Percentiles rank a stretch among this genome's conserved stretches.
Evolutionary conservation across 176 grass and related monocot genomes (phyloP).

Genomic region (Oryza rufipogon): DNA sequence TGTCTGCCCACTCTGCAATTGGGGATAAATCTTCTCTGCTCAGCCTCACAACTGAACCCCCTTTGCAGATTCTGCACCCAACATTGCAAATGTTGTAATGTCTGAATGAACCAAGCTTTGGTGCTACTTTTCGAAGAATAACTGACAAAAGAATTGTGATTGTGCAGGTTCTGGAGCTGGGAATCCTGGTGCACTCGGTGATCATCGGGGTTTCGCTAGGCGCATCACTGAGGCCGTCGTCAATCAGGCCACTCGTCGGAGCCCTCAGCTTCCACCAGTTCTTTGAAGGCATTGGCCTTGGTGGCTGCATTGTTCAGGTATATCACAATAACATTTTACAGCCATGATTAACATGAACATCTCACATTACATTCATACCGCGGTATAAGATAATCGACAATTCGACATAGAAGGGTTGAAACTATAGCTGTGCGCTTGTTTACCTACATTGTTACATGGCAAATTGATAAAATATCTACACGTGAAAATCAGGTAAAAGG

Average conservation of each 20-base stretch:
- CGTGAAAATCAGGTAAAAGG: conserved; percentile 21
- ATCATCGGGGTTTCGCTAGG: conserved; percentile 85
- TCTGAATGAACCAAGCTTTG: not conserved
- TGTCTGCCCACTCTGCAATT: conserved; percentile 19
- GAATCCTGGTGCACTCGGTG: conserved; percentile 90
- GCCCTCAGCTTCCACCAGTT: conserved; percentile 94
- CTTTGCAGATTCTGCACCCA: conserved; percentile 33
- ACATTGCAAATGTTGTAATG: conserved; percentile 7
- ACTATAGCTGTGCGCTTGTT: not conserved
- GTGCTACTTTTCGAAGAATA: not conserved
- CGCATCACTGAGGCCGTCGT: conserved; percentile 59
- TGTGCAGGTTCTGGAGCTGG: conserved; percentile 83
- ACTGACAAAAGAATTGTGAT: not conserved
- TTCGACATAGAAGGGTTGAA: not conserved
- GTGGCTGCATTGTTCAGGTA: conserved; percentile 93
- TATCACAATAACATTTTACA: not conserved
- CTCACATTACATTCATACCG: not conserved
- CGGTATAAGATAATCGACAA: not conserved
- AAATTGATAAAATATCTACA: conserved; percentile 16
- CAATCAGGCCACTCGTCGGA: conserved; percentile 76
- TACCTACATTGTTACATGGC: not conserved
- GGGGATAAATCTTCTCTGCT: not conserved
- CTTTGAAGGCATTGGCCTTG: conserved; percentile 90
- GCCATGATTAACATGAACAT: not conserved
- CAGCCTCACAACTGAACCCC: conserved; percentile 17